Base-by-base conservation (phyloP, 495 filamentous ascomycete genomes). In the Astrothelium macrocarpum region DNA sequence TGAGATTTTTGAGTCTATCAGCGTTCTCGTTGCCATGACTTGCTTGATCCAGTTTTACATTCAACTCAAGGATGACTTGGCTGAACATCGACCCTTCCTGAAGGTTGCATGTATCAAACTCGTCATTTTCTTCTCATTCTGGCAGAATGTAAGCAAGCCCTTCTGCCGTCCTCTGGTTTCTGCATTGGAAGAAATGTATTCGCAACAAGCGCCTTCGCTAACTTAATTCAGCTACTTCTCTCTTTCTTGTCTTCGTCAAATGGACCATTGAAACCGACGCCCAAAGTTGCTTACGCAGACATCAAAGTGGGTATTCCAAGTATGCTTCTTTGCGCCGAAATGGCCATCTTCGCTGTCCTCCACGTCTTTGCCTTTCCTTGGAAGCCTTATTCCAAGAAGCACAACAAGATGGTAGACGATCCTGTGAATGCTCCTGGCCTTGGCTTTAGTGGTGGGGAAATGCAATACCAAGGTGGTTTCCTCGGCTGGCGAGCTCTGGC, bases 101-200 rank as follows among this genome's bases (percentile, higher is more conserved):
- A 96, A 96, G 71, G 82, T 96, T 10, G 66, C 90, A 2, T 88
- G 90, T 63, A 95, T 96, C 71, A 96, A 96, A 70, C 82, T 96
- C 42, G 92, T 96, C 67, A 94, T 96, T 73, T 96, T 96, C 79
- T 80, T 96, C 62, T 94, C 89, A 4, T 96, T 96, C 75, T 96
- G 91, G 91, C 92, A 96, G 71, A 83, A 82, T 46, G 81, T 82
- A 72, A 71, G 78, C 64, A 28, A 11, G 14, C 46, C 26, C 32
- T 23, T n/a, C 9, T 20, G 7, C 45, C 29, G 20, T 64, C 5
- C 64, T 66, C 23, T 71, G 53, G 11, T 42, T 67, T n/a, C 36
- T 18, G 39, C 4, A 31, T 31, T 12, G 31, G 12, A 53, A 26
- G n/a, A 34, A 58, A 10, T 45, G 25, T 12, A 9, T 36, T 53